Percentiles rank a stretch among this genome's conserved stretches.
Conservation (phyloP, 345 rosid genomes). For the Lagerstroemia speciosa region DNA sequence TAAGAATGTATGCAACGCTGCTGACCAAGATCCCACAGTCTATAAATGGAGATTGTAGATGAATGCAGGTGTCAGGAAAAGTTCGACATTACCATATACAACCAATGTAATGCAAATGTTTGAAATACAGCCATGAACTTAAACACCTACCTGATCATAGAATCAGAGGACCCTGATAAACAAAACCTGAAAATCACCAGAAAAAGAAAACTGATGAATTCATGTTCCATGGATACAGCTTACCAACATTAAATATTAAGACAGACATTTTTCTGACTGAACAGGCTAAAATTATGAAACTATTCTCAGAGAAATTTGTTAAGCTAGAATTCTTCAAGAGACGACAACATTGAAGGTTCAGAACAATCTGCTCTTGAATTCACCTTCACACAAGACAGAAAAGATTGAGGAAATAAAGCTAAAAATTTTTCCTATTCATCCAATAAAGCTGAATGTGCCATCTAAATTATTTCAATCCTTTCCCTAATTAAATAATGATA, state of each 20-base stretch:
- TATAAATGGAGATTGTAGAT: constrained; percentile 22
- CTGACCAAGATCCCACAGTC: constrained; percentile 99
- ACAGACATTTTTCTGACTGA: constrained; percentile 4
- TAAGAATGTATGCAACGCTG: constrained; percentile 98
- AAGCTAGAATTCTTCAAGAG: not conserved
- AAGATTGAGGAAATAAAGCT: not conserved
- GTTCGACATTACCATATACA: not conserved
- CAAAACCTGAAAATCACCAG: constrained; percentile 58
- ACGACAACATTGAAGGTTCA: not conserved
- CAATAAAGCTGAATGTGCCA: not conserved
- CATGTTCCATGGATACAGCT: constrained; percentile 11
- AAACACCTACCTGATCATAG: constrained; percentile 81
- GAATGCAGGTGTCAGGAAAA: not conserved
- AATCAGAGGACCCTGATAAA: constrained; percentile 98
- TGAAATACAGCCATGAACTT: constrained; percentile 7
- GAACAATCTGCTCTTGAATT: constrained; percentile 5
- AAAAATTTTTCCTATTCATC: not conserved
- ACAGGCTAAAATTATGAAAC: not conserved
- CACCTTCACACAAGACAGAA: not conserved
- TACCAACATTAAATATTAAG: not conserved
- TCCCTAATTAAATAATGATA: not conserved
- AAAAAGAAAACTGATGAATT: constrained; percentile 7
- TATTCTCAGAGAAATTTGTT: not conserved
- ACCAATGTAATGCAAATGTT: not conserved
- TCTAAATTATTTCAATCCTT: not conserved